Conservation (phyloP, 2,329 filamentous ascomycete genomes). For the Bipolaris cookei region DNA sequence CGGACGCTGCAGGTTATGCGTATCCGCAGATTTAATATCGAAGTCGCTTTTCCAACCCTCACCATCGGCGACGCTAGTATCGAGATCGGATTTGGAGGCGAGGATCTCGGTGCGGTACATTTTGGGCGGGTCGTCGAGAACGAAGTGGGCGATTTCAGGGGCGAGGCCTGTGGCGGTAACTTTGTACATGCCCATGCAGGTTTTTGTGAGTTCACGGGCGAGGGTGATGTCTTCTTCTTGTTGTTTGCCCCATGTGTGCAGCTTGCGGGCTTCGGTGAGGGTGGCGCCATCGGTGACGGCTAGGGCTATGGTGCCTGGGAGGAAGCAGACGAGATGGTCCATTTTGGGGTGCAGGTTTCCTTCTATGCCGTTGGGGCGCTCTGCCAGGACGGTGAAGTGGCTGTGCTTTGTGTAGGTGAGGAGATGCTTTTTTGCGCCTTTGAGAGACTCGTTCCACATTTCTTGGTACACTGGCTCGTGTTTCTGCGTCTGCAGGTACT, state of each 20-base stretch:
- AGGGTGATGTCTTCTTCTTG: constrained; percentile 88
- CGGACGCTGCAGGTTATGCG: constrained; percentile 91
- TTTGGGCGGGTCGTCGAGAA: constrained; percentile 71
- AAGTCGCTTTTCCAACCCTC: constrained; percentile 79
- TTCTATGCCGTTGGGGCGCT: constrained; percentile 76
- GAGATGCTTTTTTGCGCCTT: constrained; percentile 87
- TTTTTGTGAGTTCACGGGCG: constrained; percentile 89
- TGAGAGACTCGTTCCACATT: constrained; percentile 89
- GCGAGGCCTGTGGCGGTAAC: constrained; percentile 89
- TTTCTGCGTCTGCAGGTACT: constrained; percentile 91
- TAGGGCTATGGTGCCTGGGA: constrained; percentile 93
- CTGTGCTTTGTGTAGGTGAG: constrained; percentile 84
- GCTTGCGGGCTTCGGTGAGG: constrained; percentile 75
- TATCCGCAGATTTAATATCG: constrained; percentile 78
- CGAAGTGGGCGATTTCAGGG: constrained; percentile 91
- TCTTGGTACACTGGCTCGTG: constrained; percentile 85
- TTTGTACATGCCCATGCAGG: constrained; percentile 98
- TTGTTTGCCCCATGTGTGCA: constrained; percentile 72
- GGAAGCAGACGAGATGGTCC: constrained; percentile 97
- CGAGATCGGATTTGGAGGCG: constrained; percentile 52
- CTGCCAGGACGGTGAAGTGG: constrained; percentile 86
- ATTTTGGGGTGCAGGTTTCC: constrained; percentile 80
- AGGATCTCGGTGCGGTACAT: constrained; percentile 58
- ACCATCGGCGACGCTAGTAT: constrained; percentile 43
- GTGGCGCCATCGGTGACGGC: constrained; percentile 80